Conservation (phyloP, 192 early-diverging fungal species). For the Irineochytrium annulatum region DNA sequence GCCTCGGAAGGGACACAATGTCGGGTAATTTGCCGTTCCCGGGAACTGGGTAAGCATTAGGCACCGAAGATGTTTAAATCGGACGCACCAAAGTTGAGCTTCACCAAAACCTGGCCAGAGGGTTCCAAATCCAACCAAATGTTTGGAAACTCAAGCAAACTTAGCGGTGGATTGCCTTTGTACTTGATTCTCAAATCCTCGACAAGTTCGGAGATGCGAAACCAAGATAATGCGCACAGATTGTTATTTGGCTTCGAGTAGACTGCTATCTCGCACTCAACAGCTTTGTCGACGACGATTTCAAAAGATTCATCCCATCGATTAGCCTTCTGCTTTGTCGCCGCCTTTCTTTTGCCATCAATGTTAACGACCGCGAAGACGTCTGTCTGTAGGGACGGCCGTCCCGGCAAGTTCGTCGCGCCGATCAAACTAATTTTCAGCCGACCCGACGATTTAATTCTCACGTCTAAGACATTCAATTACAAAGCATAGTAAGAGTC, state of each 20-base stretch:
- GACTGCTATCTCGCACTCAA: constrained; percentile 85
- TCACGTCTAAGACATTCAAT: constrained; percentile 14
- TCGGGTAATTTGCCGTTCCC: not conserved
- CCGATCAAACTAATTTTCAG: constrained; percentile 28
- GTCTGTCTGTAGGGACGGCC: constrained; percentile 53
- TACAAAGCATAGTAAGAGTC: not conserved
- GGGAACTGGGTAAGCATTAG: constrained; percentile 26
- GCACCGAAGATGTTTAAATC: constrained; percentile 29
- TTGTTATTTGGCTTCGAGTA: constrained; percentile 56
- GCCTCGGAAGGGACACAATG: constrained; percentile 29
- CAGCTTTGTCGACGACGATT: constrained; percentile 81
- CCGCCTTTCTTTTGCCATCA: constrained; percentile 61
- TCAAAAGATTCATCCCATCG: constrained; percentile 79
- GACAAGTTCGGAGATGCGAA: constrained; percentile 84
- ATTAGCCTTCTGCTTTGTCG: constrained; percentile 56
- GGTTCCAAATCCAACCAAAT: constrained; percentile 93
- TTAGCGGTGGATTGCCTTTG: constrained; percentile 10
- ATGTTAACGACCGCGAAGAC: constrained; percentile 74
- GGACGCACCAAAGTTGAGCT: constrained; percentile 66
- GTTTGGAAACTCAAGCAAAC: constrained; percentile 55
- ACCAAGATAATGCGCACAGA: constrained; percentile 82
- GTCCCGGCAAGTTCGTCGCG: constrained; percentile 40
- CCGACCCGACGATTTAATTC: constrained; percentile 28
- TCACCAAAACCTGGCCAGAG: constrained; percentile 79
- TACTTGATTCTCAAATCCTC: constrained; percentile 63